Percentiles rank a stretch among this genome's conserved stretches.
These are phyloP conservation scores for Xylariales sp. DNA, from an alignment of 2,329 filamentous ascomycete species.

Conservation along the genomic window DNA sequence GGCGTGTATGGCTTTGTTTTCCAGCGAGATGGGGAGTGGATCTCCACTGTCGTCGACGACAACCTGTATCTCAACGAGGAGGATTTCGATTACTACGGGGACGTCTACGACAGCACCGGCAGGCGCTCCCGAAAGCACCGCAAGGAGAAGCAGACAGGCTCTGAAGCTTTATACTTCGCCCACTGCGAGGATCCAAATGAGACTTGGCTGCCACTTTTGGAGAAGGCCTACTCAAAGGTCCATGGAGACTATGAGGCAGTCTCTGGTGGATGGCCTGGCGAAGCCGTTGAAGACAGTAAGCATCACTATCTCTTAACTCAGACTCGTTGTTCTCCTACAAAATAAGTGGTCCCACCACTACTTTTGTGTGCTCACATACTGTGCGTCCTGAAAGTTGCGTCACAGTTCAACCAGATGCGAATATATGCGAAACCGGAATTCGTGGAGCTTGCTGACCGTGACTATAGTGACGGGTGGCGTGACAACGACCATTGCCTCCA, in stretches of 20 bases:
- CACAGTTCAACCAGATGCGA: too few species aligned
- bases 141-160: slow-evolving; percentile 62
- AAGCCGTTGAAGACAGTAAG: slow-evolving; percentile 36
- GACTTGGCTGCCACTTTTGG: slow-evolving; percentile 69
- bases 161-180: slow-evolving; percentile 65
- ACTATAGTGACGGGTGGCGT: slow-evolving; percentile 54
- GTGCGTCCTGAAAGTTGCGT: too few species aligned
- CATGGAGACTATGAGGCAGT: slow-evolving; percentile 69
- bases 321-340: too few species aligned
- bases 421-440: not conserved
- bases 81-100: slow-evolving; percentile 41
- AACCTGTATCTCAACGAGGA: slow-evolving; percentile 60
- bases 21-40: slow-evolving; percentile 67
- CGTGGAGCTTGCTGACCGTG: slow-evolving; percentile 22
- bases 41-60: slow-evolving; percentile 68
- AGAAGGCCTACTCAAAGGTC: slow-evolving; percentile 74
- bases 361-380: too few species aligned
- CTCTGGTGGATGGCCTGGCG: slow-evolving; percentile 60
- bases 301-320: too few species aligned
- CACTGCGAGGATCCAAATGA: slow-evolving; percentile 66
- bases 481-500: slow-evolving; percentile 49
- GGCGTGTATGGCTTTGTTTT: slow-evolving; percentile 74
- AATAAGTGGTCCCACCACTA: too few species aligned
- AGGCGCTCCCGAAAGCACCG: slow-evolving; percentile 57
- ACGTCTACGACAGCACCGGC: slow-evolving; percentile 34